phyloP scores from a whole-genome alignment of 2,329 filamentous ascomycete species.

The Aulographum hederae region DNA sequence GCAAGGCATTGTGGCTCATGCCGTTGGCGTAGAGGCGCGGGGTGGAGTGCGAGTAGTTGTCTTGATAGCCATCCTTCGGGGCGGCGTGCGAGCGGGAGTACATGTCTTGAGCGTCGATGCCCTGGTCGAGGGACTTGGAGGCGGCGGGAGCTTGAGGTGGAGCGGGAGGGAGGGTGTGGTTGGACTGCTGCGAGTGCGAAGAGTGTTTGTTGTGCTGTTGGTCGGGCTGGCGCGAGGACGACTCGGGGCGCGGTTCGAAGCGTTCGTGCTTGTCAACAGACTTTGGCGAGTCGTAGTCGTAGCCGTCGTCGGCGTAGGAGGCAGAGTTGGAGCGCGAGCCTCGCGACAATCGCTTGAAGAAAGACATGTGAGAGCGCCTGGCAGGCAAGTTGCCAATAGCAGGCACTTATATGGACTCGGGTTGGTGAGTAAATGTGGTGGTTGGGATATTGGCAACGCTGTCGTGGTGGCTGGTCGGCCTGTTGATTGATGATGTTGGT shows the following conservation, averaged over 20 bases:
- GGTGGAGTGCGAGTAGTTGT: slow-evolving; percentile 1
- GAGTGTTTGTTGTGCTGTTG: slow-evolving; percentile 6
- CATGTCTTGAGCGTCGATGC: not conserved
- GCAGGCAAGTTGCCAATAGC: too few species aligned
- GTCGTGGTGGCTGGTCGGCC: too few species aligned
- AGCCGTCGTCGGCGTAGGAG: slow-evolving; percentile 6
- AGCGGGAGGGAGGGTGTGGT: not conserved
- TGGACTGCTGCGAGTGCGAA: slow-evolving; percentile 2
- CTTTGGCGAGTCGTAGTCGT: slow-evolving; percentile 2
- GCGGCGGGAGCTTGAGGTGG: not conserved
- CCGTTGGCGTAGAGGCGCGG: slow-evolving; percentile 10
- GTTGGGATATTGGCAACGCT: too few species aligned
- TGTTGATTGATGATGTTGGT: too few species aligned
- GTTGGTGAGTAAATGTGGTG: too few species aligned
- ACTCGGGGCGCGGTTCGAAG: not conserved
- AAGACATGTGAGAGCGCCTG: too few species aligned
- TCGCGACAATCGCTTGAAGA: slow-evolving; percentile 7
- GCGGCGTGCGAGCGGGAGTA: not conserved
- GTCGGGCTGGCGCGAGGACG: slow-evolving; percentile 2
- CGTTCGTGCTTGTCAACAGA: not conserved
- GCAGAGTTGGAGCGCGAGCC: slow-evolving; percentile 5
- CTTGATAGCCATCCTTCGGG: not conserved
- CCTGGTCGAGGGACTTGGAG: not conserved
- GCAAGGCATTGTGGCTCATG: slow-evolving; percentile 2
- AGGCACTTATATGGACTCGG: too few species aligned